These are phyloP conservation scores for Scutellaria galericulata DNA, from an alignment of 257 asterid species.

Conservation along the genomic window DNA sequence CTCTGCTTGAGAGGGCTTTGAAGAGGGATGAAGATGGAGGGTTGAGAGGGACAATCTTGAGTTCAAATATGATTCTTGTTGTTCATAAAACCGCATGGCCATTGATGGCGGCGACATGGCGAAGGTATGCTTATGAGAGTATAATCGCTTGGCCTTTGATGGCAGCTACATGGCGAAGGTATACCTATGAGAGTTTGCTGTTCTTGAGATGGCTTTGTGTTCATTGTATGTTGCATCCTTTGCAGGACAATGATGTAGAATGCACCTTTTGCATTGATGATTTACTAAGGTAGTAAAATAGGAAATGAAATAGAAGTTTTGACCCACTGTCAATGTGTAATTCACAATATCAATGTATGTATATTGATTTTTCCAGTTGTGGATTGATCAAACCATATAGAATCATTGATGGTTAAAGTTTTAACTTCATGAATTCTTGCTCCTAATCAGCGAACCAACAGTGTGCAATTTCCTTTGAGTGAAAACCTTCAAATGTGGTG, in stretches of 20 bases:
- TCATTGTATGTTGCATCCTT: too few relatives aligned
- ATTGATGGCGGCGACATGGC: slow-evolving; percentile 34
- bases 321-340: too few relatives aligned
- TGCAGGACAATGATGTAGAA: too few relatives aligned
- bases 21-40: slow-evolving; percentile 62
- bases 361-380: background rate
- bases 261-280: too few relatives aligned
- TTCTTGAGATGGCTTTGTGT: background rate
- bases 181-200: too few relatives aligned
- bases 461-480: background rate
- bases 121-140: too few relatives aligned
- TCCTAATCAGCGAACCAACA: background rate
- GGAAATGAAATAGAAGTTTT: too few relatives aligned
- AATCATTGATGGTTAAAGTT: too few relatives aligned
- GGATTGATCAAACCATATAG: too few relatives aligned
- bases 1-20: slow-evolving; percentile 57
- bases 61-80: slow-evolving; percentile 67
- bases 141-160: slow-evolving; percentile 65
- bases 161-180: background rate
- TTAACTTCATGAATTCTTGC: background rate
- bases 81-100: slow-evolving; percentile 76
- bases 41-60: slow-evolving; percentile 63
- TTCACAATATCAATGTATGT: too few relatives aligned
- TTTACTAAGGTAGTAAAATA: too few relatives aligned
- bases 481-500: background rate